Base-by-base conservation (phyloP, 306 rosid species). In the Calophaca sinica region DNA sequence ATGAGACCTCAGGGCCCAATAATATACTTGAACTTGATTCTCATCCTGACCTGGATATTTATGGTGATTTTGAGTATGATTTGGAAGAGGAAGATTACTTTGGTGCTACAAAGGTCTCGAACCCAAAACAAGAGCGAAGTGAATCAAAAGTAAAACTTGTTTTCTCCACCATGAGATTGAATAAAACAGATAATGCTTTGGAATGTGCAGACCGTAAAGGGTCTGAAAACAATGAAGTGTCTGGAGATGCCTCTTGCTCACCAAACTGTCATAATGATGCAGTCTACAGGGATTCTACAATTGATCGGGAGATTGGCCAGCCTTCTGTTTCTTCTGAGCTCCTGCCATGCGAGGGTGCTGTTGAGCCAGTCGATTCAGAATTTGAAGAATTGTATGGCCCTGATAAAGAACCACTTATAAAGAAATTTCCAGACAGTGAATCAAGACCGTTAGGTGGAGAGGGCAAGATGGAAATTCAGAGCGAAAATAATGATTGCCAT, bases 61-160 rank as follows among this genome's bases (percentile, higher is more conserved):
- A 92, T 84, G 99, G 99, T 45, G 98, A 94, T 55, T 94, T 94
- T 80, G 99, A 92, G 82, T 96, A 96, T 72, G 91, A 87, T 78
- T 86, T 96, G 84, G 99, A 87, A 69, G 98, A 86, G 55, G 97
- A 90, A 86, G 97, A 90, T 82, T 92, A 84, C 85, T 83, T 92
- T 62, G 96, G 96, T 77, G 88, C 89, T 13, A 53, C 82, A 33
- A 87, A 85, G 74, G 82, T 84, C 69, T 58, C 84, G 28, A 86
- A 83, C 42, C 66, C 55, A 72, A 90, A 82, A 70, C 85, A 79
- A 58, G 91, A 84, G 71, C 93, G 82, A 79, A 85, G 80, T 42
- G 85, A 78, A 75, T 68, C 98, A 35, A 96, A 92, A 85, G 68
- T 96, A 83, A 92, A 90, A 87, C 85, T 96, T 53, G 79, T 96